These are phyloP conservation scores for Leptographium procerum DNA, from an alignment of 2,329 filamentous ascomycete species.

Conservation along the genomic window DNA sequence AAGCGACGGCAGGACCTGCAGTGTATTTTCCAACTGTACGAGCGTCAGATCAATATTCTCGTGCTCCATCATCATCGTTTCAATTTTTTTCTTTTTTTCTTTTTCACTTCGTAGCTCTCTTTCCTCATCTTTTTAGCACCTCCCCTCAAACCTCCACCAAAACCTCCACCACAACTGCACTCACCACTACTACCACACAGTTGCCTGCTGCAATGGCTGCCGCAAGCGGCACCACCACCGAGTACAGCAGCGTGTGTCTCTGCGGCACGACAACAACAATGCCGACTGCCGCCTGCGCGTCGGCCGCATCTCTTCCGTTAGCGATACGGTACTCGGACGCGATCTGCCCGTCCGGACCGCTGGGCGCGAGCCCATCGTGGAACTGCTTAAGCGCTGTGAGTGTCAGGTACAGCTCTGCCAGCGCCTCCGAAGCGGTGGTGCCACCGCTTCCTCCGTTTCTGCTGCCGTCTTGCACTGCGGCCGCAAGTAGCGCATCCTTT, in stretches of 20 bases:
- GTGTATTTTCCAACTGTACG: conserved; percentile 14
- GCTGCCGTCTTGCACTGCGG: conserved; percentile 17
- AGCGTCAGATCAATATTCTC: too few species aligned
- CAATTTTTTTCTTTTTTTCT: too few species aligned
- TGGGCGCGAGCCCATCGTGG: conserved; percentile 17
- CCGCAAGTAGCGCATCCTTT: conserved; percentile 7
- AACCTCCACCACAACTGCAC: not conserved
- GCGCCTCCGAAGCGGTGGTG: conserved; percentile 21
- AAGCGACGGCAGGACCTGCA: not conserved
- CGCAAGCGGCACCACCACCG: conserved; percentile 19
- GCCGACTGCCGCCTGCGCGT: conserved; percentile 15
- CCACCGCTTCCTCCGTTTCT: too few species aligned
- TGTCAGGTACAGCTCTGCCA: conserved; percentile 19
- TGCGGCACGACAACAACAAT: conserved; percentile 22
- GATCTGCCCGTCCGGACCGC: conserved; percentile 14
- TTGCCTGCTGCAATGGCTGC: conserved; percentile 26
- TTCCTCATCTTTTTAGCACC: too few species aligned
- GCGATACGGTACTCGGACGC: conserved; percentile 20
- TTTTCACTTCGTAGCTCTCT: too few species aligned
- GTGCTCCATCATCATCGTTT: too few species aligned
- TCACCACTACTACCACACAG: conserved; percentile 22
- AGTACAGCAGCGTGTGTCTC: conserved; percentile 20
- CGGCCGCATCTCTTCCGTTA: conserved; percentile 14
- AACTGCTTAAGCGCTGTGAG: conserved; percentile 19
- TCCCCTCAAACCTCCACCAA: too few species aligned